These are phyloP conservation scores for Fusarium lyarnte DNA, from an alignment of 2,329 filamentous ascomycete species.

Conservation along the genomic window DNA sequence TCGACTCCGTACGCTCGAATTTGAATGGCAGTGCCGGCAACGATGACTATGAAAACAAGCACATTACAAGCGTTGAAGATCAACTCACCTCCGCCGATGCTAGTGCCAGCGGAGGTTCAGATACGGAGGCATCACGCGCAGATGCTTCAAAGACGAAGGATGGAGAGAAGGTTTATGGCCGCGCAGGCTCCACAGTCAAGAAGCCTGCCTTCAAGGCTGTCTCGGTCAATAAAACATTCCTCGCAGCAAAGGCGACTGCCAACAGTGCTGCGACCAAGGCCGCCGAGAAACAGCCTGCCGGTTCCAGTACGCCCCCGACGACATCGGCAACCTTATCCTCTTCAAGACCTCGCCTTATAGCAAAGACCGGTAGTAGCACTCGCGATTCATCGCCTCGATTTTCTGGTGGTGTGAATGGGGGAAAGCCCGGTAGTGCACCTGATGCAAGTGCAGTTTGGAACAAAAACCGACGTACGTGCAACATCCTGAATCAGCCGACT, in stretches of 20 bases:
- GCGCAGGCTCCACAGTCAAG: constrained; percentile 70
- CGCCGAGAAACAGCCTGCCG: constrained; percentile 59
- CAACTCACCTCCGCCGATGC: constrained; percentile 70
- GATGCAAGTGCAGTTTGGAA: constrained; percentile 86
- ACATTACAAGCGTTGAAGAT: constrained; percentile 67
- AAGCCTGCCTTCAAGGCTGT: constrained; percentile 86
- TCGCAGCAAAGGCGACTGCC: constrained; percentile 72
- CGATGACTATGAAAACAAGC: constrained; percentile 67
- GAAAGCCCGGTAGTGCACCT: constrained; percentile 68
- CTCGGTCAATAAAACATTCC: constrained; percentile 85
- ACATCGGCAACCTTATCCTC: constrained; percentile 59
- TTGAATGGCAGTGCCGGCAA: constrained; percentile 61
- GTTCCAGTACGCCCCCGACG: constrained; percentile 58
- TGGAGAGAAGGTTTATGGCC: constrained; percentile 67
- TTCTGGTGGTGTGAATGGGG: constrained; percentile 61
- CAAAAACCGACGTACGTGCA: constrained; percentile 79
- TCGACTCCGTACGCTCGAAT: constrained; percentile 53
- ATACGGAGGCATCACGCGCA: constrained; percentile 75
- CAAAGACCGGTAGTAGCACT: constrained; percentile 73
- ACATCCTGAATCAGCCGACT: not conserved
- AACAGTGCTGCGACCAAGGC: constrained; percentile 58
- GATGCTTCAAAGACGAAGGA: constrained; percentile 65
- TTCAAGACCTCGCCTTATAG: constrained; percentile 76
- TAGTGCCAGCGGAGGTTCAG: constrained; percentile 78
- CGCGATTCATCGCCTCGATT: constrained; percentile 61